phyloP scores from a whole-genome alignment of 192 early-diverging fungal genomes.

The Rhizoclosmatium sp. region DNA sequence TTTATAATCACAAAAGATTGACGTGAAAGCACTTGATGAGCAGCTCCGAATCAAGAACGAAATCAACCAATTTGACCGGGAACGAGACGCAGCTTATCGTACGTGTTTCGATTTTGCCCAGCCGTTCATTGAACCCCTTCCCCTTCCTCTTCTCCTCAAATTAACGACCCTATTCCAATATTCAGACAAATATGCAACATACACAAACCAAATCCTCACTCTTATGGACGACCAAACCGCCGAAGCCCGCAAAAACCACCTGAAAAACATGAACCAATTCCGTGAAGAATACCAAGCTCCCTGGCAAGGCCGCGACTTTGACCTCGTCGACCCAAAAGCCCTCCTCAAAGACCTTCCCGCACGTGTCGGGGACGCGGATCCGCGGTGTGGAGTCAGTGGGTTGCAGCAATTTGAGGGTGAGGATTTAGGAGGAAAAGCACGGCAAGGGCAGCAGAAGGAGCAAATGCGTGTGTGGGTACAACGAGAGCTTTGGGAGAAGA shows the following conservation, averaged over 20 bases:
- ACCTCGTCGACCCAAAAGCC: slow-evolving; percentile 61
- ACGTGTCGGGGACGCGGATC: slow-evolving; percentile 54
- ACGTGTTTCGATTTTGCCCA: neutral
- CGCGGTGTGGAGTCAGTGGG: slow-evolving; percentile 49
- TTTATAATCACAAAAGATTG: slow-evolving; percentile 48
- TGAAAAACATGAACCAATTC: slow-evolving; percentile 52
- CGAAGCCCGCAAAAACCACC: slow-evolving; percentile 35
- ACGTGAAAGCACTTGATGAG: slow-evolving; percentile 60
- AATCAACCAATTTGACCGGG: slow-evolving; percentile 47
- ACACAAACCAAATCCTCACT: slow-evolving; percentile 56
- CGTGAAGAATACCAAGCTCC: slow-evolving; percentile 53
- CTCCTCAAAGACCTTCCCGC: slow-evolving; percentile 58
- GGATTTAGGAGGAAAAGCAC: slow-evolving; percentile 48
- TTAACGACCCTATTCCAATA: neutral
- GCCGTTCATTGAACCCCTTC: neutral
- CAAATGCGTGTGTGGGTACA: slow-evolving; percentile 62
- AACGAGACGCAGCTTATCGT: slow-evolving; percentile 59
- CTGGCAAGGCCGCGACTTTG: slow-evolving; percentile 60
- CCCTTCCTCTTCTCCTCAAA: neutral
- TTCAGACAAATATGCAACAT: slow-evolving; percentile 45
- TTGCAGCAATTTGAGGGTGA: slow-evolving; percentile 66
- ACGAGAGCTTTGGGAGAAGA: slow-evolving; percentile 55
- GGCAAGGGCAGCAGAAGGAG: slow-evolving; percentile 52
- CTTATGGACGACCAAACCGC: slow-evolving; percentile 55
- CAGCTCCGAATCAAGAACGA: slow-evolving; percentile 64